phyloP scores from a whole-genome alignment of 2,329 filamentous ascomycete species.

The Aureobasidium sp. region DNA sequence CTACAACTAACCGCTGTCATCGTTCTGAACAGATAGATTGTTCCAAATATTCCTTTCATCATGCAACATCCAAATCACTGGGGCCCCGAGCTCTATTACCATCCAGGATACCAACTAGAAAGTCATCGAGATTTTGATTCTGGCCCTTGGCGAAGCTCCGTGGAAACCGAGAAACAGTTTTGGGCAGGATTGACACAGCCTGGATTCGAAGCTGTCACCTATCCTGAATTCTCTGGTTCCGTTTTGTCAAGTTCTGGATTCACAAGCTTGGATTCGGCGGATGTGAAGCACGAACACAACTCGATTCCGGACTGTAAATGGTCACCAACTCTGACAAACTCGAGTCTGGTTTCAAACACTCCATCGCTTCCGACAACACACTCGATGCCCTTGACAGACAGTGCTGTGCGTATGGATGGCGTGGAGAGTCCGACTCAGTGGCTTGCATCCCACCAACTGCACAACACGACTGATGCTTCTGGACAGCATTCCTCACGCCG shows the following conservation, averaged over 20 bases:
- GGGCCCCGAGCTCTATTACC: neutral
- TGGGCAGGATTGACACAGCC: neutral
- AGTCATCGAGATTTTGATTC: neutral
- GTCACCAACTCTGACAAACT: constrained; percentile 1
- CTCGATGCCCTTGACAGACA: neutral
- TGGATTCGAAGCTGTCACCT: neutral
- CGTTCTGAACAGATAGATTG: neutral
- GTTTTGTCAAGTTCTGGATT: neutral
- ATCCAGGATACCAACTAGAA: neutral
- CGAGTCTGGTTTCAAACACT: neutral
- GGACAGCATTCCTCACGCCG: neutral
- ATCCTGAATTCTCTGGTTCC: neutral
- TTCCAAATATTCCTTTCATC: neutral
- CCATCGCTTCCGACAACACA: neutral
- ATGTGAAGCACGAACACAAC: neutral
- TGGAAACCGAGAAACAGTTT: neutral
- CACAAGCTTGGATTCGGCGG: neutral
- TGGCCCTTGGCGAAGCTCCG: neutral
- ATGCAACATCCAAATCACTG: constrained; percentile 1
- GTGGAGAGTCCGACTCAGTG: neutral
- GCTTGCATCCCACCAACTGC: neutral
- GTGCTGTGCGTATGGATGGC: neutral
- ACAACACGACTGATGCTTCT: neutral
- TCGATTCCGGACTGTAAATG: neutral
- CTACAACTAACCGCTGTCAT: neutral